Conservation (phyloP, 2,329 filamentous ascomycete genomes). For the Bisporella sp. region DNA sequence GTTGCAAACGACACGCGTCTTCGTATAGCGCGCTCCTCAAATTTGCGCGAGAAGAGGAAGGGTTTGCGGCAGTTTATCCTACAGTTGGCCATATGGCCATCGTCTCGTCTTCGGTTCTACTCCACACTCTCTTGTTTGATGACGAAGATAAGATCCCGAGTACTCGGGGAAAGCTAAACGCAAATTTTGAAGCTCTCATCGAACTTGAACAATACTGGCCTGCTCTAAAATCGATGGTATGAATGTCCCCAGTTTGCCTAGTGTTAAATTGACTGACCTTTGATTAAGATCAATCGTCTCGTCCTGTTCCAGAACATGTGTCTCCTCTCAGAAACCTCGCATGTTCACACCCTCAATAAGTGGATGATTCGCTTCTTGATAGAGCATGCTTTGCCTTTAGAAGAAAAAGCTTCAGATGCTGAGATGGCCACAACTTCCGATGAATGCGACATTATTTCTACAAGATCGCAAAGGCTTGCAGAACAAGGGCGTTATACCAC, state of each 20-base stretch:
- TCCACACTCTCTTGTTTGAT: slow-evolving; percentile 29
- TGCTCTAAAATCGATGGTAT: slow-evolving; percentile 7
- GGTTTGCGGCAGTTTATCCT: slow-evolving; percentile 26
- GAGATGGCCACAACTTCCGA: not conserved
- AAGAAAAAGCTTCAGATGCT: slow-evolving; percentile 3
- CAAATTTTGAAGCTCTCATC: slow-evolving; percentile 12
- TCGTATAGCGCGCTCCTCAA: slow-evolving; percentile 23
- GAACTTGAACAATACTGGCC: slow-evolving; percentile 12
- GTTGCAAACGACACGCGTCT: slow-evolving; percentile 25
- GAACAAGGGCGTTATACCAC: not conserved
- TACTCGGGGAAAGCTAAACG: slow-evolving; percentile 4
- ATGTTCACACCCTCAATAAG: slow-evolving; percentile 8
- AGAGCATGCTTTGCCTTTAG: slow-evolving; percentile 10
- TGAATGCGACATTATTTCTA: not conserved
- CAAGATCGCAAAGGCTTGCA: not conserved
- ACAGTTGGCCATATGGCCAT: slow-evolving; percentile 30
- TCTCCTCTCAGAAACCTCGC: slow-evolving; percentile 2
- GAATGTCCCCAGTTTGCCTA: not conserved
- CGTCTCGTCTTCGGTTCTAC: slow-evolving; percentile 29
- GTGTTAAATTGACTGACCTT: not conserved
- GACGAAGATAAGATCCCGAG: slow-evolving; percentile 3
- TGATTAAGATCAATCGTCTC: slow-evolving; percentile 5
- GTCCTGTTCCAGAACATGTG: slow-evolving; percentile 10
- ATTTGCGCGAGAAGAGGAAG: slow-evolving; percentile 13
- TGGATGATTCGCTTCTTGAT: slow-evolving; percentile 15